Evolutionary conservation across 1,139 yeast genomes (phyloP), one percentile per base, ranked within the genome.

Genomic region (Geotrichum reessii): DNA sequence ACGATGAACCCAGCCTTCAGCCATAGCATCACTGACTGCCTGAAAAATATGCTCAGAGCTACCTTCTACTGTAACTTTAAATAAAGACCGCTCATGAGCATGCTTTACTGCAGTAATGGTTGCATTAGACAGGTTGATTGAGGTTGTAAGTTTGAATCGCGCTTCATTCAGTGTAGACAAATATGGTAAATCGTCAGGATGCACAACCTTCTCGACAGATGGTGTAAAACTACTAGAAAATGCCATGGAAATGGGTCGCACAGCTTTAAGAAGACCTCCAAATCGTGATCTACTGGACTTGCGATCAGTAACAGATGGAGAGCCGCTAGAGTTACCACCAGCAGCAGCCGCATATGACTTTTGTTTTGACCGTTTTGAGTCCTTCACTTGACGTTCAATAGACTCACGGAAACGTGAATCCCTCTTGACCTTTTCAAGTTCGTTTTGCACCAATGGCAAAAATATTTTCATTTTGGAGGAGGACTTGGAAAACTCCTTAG

Each of bases 1-100:
- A 48, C 72, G 67, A 54, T 78, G 76, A 47, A 89, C 76, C 98
- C 98, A 93, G 55, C 85, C 89, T 60, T 81, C 82, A 61, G 87
- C 81, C 40, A 87, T 95, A 2, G 66, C 64, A 14, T 83, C 86
- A 63, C 73, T 76, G 0, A 80, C 70, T 0, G 95, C 86, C 70
- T 93, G 97, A 67, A 92, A 79, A 8, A 53, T 33, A 33, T 52
- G 22, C 65, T 77, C 81, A 62, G 86, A 91, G 11, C 60, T 47
- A n/a, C 44, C 79, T 79, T 73, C 74, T 28, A 80, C 83, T 25
- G 82, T 82, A 50, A 90, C 75, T 67, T 86, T 86, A 76, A 90
- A 87, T 57, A 85, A 66, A n/a, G 54, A 52, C 66, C 65, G 51
- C 67, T 70, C 65, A 71, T 72, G 48, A 50, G 51, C 52, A 25